These are phyloP conservation scores for Aspergillus nanangensis DNA, from an alignment of 495 filamentous ascomycete species.

Conservation along the genomic window DNA sequence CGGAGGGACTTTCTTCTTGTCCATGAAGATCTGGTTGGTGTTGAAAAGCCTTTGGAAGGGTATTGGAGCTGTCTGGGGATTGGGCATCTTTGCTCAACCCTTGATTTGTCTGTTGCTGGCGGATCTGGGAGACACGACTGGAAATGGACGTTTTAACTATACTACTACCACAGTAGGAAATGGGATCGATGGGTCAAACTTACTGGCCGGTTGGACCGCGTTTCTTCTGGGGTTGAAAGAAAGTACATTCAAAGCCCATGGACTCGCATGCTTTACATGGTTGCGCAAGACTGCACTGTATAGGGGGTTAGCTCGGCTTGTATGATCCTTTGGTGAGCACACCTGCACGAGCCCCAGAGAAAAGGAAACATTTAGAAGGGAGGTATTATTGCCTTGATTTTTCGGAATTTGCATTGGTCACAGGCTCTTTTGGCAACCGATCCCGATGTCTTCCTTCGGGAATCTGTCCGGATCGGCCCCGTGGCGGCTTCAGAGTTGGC, in stretches of 20 bases:
- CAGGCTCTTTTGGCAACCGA: slow-evolving; percentile 34
- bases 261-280: slow-evolving; percentile 35
- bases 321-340: not conserved
- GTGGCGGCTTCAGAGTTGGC: slow-evolving; percentile 7
- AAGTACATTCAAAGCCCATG: slow-evolving; percentile 43
- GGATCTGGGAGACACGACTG: slow-evolving; percentile 40
- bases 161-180: not conserved
- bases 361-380: slow-evolving; percentile 1
- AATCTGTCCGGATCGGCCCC: slow-evolving; percentile 24
- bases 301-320: slow-evolving; percentile 1
- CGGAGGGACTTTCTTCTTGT: slow-evolving; percentile 14
- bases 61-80: slow-evolving; percentile 10
- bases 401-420: slow-evolving; percentile 42
- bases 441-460: slow-evolving; percentile 21
- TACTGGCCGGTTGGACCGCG: slow-evolving; percentile 39
- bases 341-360: not conserved
- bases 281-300: slow-evolving; percentile 36
- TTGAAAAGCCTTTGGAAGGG: slow-evolving; percentile 6
- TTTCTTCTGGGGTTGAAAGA: slow-evolving; percentile 41
- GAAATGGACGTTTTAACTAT: not conserved
- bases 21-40: slow-evolving; percentile 9
- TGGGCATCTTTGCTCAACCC: slow-evolving; percentile 12
- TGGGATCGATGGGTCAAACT: slow-evolving; percentile 13
- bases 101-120: slow-evolving; percentile 35
- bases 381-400: slow-evolving; percentile 30